Base-by-base conservation (phyloP, 805 yeast species). In the Candida nitratophila region DNA sequence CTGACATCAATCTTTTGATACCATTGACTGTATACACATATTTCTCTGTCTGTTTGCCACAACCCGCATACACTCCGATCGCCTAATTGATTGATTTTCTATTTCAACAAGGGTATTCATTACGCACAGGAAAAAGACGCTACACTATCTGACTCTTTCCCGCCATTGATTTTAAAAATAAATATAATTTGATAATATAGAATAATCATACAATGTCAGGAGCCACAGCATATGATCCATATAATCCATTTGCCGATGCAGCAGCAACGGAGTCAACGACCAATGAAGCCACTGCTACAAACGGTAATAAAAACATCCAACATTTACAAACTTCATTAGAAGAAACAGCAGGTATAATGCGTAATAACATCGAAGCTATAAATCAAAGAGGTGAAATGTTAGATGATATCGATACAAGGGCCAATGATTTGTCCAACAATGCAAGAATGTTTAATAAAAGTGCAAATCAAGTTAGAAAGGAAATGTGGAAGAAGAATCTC, bases 401-500 rank as follows among this genome's bases (percentile, higher is more conserved):
- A 51, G 96, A 91, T 54, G 81, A 89, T 39, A 82, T 91, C 54
- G 96, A 90, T 59, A 93, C 86, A 62, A 86, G 89, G 62, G 93
- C 98, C 10, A 96, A 89, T 58, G 88, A 86, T 63, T 76, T 91
- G 55, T 96, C 96, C 37, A 87, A 83, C 39, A 79, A 87, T 39
- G 98, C 99, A 10, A 91, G 87, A 55, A 93, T 96, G 32, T 91
- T 93, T 72, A 87, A 95, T 63, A 79, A 96, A 63, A 95, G 96
- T 35, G 98, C 99, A 47, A 91, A 91, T 69, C 82, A 95, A 56
- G 97, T 91, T 40, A 86, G 99, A 69, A 91, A 90, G 66, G 95
- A 90, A 61, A 91, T 91, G 97, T 91, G 98, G 98, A 86, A 95
- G 86, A 91, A 93, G 67, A 96, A 91, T 64, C 76, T 93, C 79